These are phyloP conservation scores for Saitozyma sp. DNA, from an alignment of 768 basidiomycete species.

Conservation along the genomic window DNA sequence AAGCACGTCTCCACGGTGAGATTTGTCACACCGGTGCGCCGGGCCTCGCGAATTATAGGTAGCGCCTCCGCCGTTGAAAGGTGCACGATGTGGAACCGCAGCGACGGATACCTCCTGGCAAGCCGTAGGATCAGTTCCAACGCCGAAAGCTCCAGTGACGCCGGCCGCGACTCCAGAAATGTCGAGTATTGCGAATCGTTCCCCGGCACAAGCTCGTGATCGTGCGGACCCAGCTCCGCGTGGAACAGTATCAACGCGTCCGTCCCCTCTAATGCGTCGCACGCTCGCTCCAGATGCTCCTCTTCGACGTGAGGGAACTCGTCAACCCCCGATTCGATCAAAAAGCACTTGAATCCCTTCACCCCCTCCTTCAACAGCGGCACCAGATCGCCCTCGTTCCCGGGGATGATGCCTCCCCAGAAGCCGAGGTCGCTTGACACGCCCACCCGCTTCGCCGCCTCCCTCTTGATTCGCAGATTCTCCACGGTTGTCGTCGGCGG, in stretches of 20 bases:
- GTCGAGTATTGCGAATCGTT: slow-evolving; percentile 66
- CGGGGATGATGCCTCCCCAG: slow-evolving; percentile 94
- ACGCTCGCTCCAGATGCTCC: slow-evolving; percentile 66
- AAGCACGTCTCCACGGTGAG: slow-evolving; percentile 96
- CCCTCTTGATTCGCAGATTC: slow-evolving; percentile 70
- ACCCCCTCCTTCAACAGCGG: slow-evolving; percentile 78
- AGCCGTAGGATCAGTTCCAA: slow-evolving; percentile 73
- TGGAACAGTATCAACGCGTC: slow-evolving; percentile 82
- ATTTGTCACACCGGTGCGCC: slow-evolving; percentile 61
- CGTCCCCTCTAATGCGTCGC: slow-evolving; percentile 66
- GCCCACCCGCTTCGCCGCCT: slow-evolving; percentile 59
- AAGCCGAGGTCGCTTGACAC: slow-evolving; percentile 77
- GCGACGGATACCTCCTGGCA: slow-evolving; percentile 62
- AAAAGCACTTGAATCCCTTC: slow-evolving; percentile 94
- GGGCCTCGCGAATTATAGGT: slow-evolving; percentile 69
- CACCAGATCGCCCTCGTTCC: slow-evolving; percentile 74
- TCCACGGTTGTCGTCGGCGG: slow-evolving; percentile 87
- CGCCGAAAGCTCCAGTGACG: slow-evolving; percentile 74
- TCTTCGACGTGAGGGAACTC: slow-evolving; percentile 89
- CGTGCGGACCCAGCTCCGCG: slow-evolving; percentile 66
- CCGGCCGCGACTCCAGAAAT: slow-evolving; percentile 82
- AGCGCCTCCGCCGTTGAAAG: slow-evolving; percentile 83
- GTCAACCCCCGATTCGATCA: slow-evolving; percentile 93
- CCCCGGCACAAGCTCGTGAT: slow-evolving; percentile 28
- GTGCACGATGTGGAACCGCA: slow-evolving; percentile 83